Conservation (phyloP, 768 basidiomycete species). For the Naematelia aurantialba region DNA sequence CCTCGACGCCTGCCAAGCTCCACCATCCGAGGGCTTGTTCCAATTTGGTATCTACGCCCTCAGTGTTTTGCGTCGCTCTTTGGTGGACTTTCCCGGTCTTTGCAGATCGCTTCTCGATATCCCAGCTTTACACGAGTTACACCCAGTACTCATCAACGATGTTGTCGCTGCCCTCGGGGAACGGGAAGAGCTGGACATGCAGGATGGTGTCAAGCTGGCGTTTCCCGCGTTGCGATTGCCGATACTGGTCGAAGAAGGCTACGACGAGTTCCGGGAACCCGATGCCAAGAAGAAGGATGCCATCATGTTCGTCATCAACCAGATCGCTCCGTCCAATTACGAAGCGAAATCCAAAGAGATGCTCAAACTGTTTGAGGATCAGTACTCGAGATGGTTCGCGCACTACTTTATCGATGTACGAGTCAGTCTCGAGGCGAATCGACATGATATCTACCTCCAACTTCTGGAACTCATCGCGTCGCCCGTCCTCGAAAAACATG, state of each 20-base stretch:
- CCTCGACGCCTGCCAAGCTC: constrained; percentile 83
- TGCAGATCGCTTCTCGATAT: constrained; percentile 85
- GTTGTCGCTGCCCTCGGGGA: constrained; percentile 67
- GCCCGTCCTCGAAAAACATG: constrained; percentile 64
- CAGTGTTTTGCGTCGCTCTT: constrained; percentile 74
- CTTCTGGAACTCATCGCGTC: constrained; percentile 80
- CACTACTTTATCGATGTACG: constrained; percentile 96
- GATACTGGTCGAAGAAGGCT: constrained; percentile 48
- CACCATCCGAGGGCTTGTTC: constrained; percentile 74
- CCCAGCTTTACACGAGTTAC: constrained; percentile 76
- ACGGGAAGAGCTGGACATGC: constrained; percentile 52
- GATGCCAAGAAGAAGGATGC: constrained; percentile 85
- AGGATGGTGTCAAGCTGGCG: constrained; percentile 44
- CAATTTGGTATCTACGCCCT: constrained; percentile 92
- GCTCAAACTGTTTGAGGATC: constrained; percentile 74
- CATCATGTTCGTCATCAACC: constrained; percentile 97
- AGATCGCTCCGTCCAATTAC: constrained; percentile 90
- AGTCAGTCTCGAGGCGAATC: constrained; percentile 92
- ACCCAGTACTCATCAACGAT: constrained; percentile 71
- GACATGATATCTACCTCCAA: constrained; percentile 89
- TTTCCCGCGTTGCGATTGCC: constrained; percentile 41
- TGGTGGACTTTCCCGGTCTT: constrained; percentile 87
- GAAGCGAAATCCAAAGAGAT: constrained; percentile 83
- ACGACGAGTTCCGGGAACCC: constrained; percentile 64
- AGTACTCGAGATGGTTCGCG: constrained; percentile 90